Evolutionary conservation across 2,329 filamentous ascomycete species (phyloP), one percentile per base, ranked within the genome.

Genomic region (Neophaeococcomyces mojaviensis): DNA sequence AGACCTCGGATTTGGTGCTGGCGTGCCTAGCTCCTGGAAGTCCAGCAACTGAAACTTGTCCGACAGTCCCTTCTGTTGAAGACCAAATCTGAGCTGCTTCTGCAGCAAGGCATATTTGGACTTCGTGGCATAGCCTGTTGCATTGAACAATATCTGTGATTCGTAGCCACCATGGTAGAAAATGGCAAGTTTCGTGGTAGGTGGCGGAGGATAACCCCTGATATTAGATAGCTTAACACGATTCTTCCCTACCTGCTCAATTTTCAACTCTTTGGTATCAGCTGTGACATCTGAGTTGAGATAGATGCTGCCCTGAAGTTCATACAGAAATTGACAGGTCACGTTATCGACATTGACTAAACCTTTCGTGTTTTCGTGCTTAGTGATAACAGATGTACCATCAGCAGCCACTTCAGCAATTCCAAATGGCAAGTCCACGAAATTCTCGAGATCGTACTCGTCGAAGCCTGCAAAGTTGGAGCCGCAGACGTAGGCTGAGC

Each of bases 381-480:
- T 77, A 2, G 71, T 72, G 31, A 77, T 65, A 13, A 73, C 59
- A 24, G 66, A 72, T 1, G 61, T 63, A 0, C 74, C 74, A 51
- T 70, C 66, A 0, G 36, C 56, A 3, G 61, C 64, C 15, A 78
- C 62, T 45, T 77, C 73, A 1, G 68, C 72, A 47, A 78, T 73
- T 1, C 70, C 71, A 36, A 71, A 72, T 0, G 65, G 64, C 1
- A 72, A 63, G 37, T 70, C 68, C 37, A 71, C 58, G 19, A 73
- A 59, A 0, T 59, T 55, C 6, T 71, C 65, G 1, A 70, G 47
- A 1, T 63, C 9, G 36, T 53, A 56, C 26, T 70, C 66, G n/a
- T 55, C 50, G 44, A 71, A 76, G 0, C 74, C 76, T 0, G 73
- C 66, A 49, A 77, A 79, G 50, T 79, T 78, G 0, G 63, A 70